phyloP scores from a whole-genome alignment of 176 grass and related monocot genomes.

The Pontederia paniculata region DNA sequence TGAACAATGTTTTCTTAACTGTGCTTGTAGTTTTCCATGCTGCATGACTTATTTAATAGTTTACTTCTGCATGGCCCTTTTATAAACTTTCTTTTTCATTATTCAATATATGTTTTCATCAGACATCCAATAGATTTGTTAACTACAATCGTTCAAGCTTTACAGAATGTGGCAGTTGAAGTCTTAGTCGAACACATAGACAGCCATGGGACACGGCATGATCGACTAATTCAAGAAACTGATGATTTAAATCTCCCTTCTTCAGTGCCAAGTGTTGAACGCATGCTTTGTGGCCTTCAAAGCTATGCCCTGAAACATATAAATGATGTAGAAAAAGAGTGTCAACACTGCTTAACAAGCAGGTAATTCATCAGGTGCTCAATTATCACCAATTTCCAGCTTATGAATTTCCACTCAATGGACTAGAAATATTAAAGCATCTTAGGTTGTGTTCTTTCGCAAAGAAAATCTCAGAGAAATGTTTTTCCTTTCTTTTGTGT shows the following conservation, averaged over 20 bases:
- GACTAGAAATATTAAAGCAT: neutral
- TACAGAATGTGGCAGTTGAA: constrained; percentile 50
- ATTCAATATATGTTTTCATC: constrained; percentile 7
- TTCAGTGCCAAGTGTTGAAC: constrained; percentile 27
- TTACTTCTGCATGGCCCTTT: constrained; percentile 1
- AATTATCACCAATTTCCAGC: neutral
- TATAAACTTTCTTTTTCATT: constrained; percentile 14
- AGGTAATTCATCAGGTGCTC: constrained; percentile 29
- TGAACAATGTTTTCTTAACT: too few relatives aligned
- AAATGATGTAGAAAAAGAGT: constrained; percentile 31
- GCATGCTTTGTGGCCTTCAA: constrained; percentile 47
- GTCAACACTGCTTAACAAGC: constrained; percentile 30
- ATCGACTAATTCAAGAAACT: constrained; percentile 31
- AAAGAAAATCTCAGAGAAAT: too few relatives aligned
- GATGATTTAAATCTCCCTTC: constrained; percentile 29
- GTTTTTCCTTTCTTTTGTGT: too few relatives aligned
- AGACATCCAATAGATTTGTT: constrained; percentile 2
- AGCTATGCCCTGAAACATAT: constrained; percentile 44
- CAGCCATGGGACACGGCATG: constrained; percentile 27
- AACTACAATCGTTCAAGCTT: constrained; percentile 16
- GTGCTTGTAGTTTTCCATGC: too few relatives aligned
- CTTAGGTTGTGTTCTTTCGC: too few relatives aligned
- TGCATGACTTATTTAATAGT: neutral
- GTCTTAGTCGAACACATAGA: constrained; percentile 32
- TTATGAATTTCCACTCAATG: neutral